Base-by-base conservation (phyloP, 257 asterid genomes). In the Leptodermis oblonga region DNA sequence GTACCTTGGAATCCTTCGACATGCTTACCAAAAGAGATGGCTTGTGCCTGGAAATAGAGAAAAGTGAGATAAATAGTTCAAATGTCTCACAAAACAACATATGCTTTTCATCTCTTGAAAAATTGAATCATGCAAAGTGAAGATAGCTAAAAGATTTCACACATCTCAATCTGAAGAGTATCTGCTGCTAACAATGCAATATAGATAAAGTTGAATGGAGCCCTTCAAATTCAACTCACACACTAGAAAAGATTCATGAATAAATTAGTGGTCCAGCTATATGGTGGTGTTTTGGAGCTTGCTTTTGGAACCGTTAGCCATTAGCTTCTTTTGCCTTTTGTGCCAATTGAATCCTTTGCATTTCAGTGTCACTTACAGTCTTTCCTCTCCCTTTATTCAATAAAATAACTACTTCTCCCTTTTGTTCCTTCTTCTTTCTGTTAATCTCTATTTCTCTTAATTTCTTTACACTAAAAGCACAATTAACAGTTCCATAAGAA, bases 1-100 rank as follows among this genome's bases (percentile, higher is more conserved):
- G 70, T 81, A 89, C 95, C 96, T 89, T 92, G 69, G 95, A 91
- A 74, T 92, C 82, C 86, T 69, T 83, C 45, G 93, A 86, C 73
- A 86, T 78, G 84, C 95, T 89, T 69, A 84, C 88, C 62, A 92
- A 69, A 70, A 89, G 88, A 70, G 90, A 86, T 77, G 87, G 28
- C 79, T 76, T 87, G 76, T 92, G 88, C 87, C 95, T 91, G 87
- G 74, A 72, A 70, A 73, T 28, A 62, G 60, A 60, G 65, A 52
- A 69, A 48, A 46, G 37, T 37, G 23, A 31, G 58, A 65, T 10
- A 26, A 22, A 60, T 49, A 31, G 48, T 30, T 55, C 15, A 49
- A 58, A 39, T 36, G 7, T 36, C 54, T 36, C 14, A 11, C 39
- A 53, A 55, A 45, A 36, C 33, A 14, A 53, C 31, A 56, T 26